Conservation (phyloP, 257 asterid genomes). For the Solanum verrucosum region DNA sequence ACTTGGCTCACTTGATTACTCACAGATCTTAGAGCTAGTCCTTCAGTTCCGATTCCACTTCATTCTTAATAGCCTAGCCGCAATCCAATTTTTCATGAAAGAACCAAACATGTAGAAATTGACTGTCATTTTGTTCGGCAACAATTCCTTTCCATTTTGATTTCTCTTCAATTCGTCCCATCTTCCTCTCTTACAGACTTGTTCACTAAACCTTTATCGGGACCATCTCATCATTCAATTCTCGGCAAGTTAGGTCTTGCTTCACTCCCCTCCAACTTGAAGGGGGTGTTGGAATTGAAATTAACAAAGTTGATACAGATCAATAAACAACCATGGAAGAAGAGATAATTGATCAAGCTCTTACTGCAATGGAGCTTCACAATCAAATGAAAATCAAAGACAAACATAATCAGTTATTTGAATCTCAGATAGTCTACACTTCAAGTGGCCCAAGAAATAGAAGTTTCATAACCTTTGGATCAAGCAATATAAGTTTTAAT, state of each 20-base stretch:
- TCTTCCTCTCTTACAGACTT: background rate
- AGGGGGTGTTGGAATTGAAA: background rate
- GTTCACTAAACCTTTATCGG: background rate
- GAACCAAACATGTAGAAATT: background rate
- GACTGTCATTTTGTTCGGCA: background rate
- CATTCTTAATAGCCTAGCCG: rapidly evolving
- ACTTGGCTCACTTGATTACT: background rate
- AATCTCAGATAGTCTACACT: too few species aligned
- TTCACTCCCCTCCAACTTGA: background rate
- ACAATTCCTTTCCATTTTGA: background rate
- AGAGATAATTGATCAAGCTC: background rate
- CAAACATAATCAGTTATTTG: too few species aligned
- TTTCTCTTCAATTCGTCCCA: background rate
- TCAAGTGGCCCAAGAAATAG: too few species aligned
- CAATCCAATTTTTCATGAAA: background rate
- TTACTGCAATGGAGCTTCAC: too few species aligned
- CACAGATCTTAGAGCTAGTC: background rate
- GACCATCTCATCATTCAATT: background rate
- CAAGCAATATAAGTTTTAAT: too few species aligned
- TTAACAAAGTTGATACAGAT: too few species aligned
- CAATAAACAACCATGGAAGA: background rate
- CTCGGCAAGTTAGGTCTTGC: background rate
- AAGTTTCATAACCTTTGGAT: too few species aligned
- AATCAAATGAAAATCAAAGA: too few species aligned
- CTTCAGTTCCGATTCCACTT: background rate